Base-by-base conservation (phyloP, 805 yeast genomes). In the Wickerhamiella kazuoi region DNA sequence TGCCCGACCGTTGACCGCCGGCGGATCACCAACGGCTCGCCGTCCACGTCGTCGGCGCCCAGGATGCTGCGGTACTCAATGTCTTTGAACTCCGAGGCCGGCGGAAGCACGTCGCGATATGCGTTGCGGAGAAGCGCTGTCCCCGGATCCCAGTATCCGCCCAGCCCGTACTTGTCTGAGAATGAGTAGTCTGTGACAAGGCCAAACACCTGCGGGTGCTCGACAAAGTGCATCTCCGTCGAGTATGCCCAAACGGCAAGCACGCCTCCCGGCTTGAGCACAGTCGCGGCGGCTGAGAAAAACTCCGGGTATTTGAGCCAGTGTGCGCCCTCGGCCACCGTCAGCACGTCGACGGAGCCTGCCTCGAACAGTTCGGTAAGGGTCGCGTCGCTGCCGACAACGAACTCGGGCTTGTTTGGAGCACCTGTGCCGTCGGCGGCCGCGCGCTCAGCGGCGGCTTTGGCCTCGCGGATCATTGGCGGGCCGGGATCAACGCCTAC, bases 71-170 rank as follows among this genome's bases (percentile, higher is more conserved):
- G 56, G 29, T 46, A 54, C 33, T 52, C 46, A 9, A 64, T 51
- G 42, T 73, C 67, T 1, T 51, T 46, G 52, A 66, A 79, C 13
- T 50, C 42, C 2, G 56, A 61, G 0, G 39, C 21, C 2, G 77
- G 74, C 3, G 68, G 48, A 28, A 61, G 53, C 4, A 74, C 62
- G 9, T 61, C 68, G 14, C 45, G 50, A 44, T 69, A 64, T 41
- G 65, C 50, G 5, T 59, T 45, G 38, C 75, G 60, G 26, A 86
- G 55, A 13, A 68, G 59, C 4, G 51, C 39, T 36, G 93, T 63
- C 0, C 95, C 96, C 0, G 93, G 90, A 49, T 81, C 79, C 96
- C 96, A 86, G 52, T 72, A 72, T 0, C 75, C 74, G 0, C 80
- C 63, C 40, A 59, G 45, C 23, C 45, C 34, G 23, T 53, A 52